Conservation (phyloP, 1,284 basidiomycete genomes). For the Cutaneotrichosporon spelunceum region DNA sequence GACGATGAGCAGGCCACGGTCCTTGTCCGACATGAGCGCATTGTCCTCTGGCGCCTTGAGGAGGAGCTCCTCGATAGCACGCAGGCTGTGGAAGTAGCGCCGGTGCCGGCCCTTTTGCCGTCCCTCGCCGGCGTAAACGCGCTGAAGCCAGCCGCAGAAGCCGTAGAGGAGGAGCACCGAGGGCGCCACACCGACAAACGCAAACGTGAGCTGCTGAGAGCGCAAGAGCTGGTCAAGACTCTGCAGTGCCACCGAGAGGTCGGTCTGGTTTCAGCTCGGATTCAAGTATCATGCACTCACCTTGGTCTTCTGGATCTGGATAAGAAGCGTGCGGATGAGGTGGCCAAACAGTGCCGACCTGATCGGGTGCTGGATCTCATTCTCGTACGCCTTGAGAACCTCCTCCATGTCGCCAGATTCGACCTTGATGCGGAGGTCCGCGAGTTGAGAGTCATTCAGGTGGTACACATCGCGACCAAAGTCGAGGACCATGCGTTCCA, state of each 20-base stretch:
- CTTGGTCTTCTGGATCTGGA: constrained; percentile 97
- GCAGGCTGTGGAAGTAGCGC: constrained; percentile 52
- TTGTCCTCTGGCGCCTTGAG: constrained; percentile 40
- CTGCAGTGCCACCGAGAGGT: constrained; percentile 81
- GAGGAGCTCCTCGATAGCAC: constrained; percentile 69
- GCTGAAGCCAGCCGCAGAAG: constrained; percentile 58
- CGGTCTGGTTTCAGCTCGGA: constrained; percentile 60
- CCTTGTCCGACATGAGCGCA: constrained; percentile 50
- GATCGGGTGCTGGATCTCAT: constrained; percentile 80
- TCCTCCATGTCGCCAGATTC: constrained; percentile 80
- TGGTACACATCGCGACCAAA: constrained; percentile 71
- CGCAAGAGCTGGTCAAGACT: constrained; percentile 84
- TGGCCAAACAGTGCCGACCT: constrained; percentile 77
- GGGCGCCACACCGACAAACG: constrained; percentile 93
- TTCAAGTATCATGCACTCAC: constrained; percentile 51
- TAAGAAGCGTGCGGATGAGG: constrained; percentile 78
- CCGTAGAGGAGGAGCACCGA: constrained; percentile 78
- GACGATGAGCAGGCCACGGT: constrained; percentile 54
- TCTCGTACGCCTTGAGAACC: constrained; percentile 84
- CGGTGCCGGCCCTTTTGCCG: constrained; percentile 46
- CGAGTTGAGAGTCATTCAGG: constrained; percentile 60
- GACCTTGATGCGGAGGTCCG: constrained; percentile 64
- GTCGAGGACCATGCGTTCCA: constrained; percentile 87
- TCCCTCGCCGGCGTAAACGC: constrained; percentile 55
- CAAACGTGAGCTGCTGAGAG: constrained; percentile 94